phyloP scores from a whole-genome alignment of 129 eudicot genomes.

The Arctium lappa region DNA sequence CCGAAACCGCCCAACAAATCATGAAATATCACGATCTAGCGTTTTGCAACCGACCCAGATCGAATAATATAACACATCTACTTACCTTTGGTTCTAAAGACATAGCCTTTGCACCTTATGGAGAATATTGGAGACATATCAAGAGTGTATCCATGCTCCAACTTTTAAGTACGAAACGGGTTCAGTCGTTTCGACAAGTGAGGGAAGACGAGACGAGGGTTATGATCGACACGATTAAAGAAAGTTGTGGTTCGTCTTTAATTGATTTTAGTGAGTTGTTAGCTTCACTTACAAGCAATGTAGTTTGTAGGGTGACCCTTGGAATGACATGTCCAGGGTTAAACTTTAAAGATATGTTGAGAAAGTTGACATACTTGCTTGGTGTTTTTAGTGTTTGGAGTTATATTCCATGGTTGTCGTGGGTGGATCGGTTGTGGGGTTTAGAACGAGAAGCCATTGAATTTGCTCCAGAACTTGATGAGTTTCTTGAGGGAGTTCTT shows the following conservation, averaged over 20 bases:
- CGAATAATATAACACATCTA: not conserved
- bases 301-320: not conserved
- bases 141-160: not conserved
- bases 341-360: not conserved
- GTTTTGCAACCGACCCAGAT: not conserved
- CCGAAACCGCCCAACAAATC: not conserved
- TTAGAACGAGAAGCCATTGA: conserved; percentile 22
- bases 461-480: conserved; percentile 18
- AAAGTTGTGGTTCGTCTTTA: not conserved
- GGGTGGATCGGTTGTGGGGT: conserved; percentile 40
- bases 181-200: not conserved
- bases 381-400: conserved; percentile 18
- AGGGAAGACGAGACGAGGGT: not conserved
- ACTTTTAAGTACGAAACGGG: not conserved
- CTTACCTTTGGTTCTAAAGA: not conserved
- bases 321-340: not conserved
- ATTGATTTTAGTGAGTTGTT: not conserved
- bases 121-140: not conserved
- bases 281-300: not conserved
- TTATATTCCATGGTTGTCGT: conserved; percentile 40
- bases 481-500: not conserved
- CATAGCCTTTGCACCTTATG: not conserved
- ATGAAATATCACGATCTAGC: not conserved
- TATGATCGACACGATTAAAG: not conserved
- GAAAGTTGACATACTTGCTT: not conserved